Percentiles rank a stretch among this genome's conserved stretches.
Conservation (phyloP, 2,329 filamentous ascomycete genomes). For the Colletotrichum musicola region DNA sequence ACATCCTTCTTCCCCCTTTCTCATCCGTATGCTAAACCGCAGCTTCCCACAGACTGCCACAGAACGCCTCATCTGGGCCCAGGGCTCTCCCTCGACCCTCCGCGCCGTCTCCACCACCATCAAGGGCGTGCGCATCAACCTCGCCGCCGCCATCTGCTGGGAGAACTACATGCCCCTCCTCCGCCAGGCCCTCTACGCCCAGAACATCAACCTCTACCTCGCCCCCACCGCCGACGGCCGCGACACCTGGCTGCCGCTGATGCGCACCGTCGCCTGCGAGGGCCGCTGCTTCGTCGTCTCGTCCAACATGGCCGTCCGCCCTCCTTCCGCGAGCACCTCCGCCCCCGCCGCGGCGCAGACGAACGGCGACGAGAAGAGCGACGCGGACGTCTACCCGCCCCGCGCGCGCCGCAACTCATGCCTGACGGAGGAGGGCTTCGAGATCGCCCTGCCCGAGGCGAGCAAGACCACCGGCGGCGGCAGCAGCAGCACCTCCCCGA, state of each 20-base stretch:
- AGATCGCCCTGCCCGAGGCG: conserved; percentile 57
- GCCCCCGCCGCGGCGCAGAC: background rate
- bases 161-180: conserved; percentile 96
- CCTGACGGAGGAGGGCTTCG: conserved; percentile 60
- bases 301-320: conserved; percentile 82
- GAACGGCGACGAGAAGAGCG: background rate
- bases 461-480: conserved; percentile 36
- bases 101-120: conserved; percentile 84
- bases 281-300: conserved; percentile 88
- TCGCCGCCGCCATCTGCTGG: conserved; percentile 94
- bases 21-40: background rate
- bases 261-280: conserved; percentile 85
- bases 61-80: conserved; percentile 89
- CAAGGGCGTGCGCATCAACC: conserved; percentile 81
- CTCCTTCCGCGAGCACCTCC: conserved; percentile 53
- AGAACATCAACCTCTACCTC: conserved; percentile 92
- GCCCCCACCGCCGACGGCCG: conserved; percentile 90
- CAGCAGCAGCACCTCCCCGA: conserved; percentile 17
- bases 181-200: conserved; percentile 84
- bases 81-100: conserved; percentile 83
- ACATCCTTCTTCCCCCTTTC: too few species aligned
- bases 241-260: conserved; percentile 84
- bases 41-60: conserved; percentile 70
- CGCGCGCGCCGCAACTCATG: conserved; percentile 53
- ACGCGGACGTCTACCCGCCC: conserved; percentile 6